Base-by-base conservation (phyloP, 2,329 filamentous ascomycete genomes). In the Alternaria sp. region DNA sequence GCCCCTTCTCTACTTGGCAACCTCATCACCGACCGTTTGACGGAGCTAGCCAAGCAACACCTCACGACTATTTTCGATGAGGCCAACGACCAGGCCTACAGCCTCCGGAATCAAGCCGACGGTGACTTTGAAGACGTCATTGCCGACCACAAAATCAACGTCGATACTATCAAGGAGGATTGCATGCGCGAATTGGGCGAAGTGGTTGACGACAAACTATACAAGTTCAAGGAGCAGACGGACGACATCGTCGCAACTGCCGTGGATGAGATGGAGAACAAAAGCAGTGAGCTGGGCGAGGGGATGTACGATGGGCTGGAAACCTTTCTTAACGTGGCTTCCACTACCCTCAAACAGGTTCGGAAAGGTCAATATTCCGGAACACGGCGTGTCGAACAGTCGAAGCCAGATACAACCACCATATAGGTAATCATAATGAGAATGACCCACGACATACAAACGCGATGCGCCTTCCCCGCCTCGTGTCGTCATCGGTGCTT, bases 111-210 rank as follows among this genome's bases (percentile, higher is more conserved):
- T 20, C 36, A 28, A 7, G 63, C 63, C 11, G 61, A 65, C 3
- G 49, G 51, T 7, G 55, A 67, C 5, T 62, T 67, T 22, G 34
- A 51, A 11, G 63, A 63, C 4, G 41, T 61, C 9, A 11, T 66
- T 4, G 59, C 54, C 4, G 59, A 66, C 4, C 41, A 60, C 8
- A 57, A 53, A 26, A 20, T 59, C 7, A 46, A 61, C 11, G 30
- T 61, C 7, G 36, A 18, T 3, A 43, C 49, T 9, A 44, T 47
- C 36, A 64, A 59, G 32, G 48, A 61, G 11, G 59, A 58, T 18
- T 39, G 47, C 20, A 47, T 61, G 7, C 36, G 12, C 6, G 57
- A 63, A 16, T 20, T 59, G 42, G 39, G 59, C 22, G 44, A 43
- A 7, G 46, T 53, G 1, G 38, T 56, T 4, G 28, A 57, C 28